phyloP scores from a whole-genome alignment of 148 eudicot genomes.

The Salicornia ramosissima region DNA sequence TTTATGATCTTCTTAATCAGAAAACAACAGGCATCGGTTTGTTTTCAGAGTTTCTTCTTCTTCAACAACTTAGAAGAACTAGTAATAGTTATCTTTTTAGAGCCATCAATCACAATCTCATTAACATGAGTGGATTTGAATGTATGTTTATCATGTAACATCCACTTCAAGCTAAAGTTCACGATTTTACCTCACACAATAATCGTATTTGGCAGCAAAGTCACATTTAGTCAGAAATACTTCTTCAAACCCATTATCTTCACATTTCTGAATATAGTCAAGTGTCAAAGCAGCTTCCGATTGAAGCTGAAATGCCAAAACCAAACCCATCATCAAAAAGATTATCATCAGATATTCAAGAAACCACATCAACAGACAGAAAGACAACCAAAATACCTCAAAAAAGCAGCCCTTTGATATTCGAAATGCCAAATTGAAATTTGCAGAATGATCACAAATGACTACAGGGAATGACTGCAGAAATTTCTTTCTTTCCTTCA shows the following conservation, averaged over 20 bases:
- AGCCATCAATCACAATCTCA: too few relatives aligned
- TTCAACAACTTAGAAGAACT: too few relatives aligned
- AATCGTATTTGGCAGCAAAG: slow-evolving; percentile 79
- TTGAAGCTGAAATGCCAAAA: slow-evolving; percentile 51
- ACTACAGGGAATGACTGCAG: slow-evolving; percentile 57
- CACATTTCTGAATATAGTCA: slow-evolving; percentile 51
- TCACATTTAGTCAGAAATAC: slow-evolving; percentile 76
- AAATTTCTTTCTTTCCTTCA: slow-evolving; percentile 60
- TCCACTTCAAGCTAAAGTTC: not conserved
- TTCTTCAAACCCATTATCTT: slow-evolving; percentile 77
- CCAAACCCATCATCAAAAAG: not conserved
- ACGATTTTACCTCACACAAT: slow-evolving; percentile 59
- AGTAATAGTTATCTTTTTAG: too few relatives aligned
- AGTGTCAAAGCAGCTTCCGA: slow-evolving; percentile 73
- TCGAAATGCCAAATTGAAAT: slow-evolving; percentile 73
- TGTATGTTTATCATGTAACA: not conserved
- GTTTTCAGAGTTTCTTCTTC: too few relatives aligned
- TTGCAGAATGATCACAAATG: slow-evolving; percentile 58
- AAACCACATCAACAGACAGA: not conserved
- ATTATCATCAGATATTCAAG: not conserved
- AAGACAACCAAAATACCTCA: slow-evolving; percentile 44
- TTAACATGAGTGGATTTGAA: too few relatives aligned
- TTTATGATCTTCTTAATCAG: too few relatives aligned
- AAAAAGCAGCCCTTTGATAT: slow-evolving; percentile 52
- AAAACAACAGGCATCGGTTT: too few relatives aligned